These are phyloP conservation scores for Podila horticola DNA, from an alignment of 192 early-diverging fungal genomes.

Conservation along the genomic window DNA sequence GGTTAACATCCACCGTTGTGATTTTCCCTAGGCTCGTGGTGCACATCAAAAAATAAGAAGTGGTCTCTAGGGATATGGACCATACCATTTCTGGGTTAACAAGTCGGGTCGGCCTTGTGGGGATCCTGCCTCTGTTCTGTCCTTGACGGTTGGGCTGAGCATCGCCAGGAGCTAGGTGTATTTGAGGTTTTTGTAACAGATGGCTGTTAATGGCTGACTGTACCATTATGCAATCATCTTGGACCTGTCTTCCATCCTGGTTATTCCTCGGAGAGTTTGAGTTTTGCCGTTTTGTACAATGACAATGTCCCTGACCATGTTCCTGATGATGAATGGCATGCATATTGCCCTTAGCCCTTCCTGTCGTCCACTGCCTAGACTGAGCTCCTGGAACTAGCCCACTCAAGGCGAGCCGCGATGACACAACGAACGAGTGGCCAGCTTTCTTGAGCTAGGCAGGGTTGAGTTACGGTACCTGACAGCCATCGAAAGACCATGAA, in stretches of 20 bases:
- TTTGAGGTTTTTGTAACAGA: too few relatives aligned
- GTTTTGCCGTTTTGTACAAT: too few relatives aligned
- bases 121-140: conserved; percentile 44
- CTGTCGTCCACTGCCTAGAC: too few relatives aligned
- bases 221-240: too few relatives aligned
- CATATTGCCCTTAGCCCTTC: too few relatives aligned
- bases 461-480: conserved; percentile 50
- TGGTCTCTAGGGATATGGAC: background rate
- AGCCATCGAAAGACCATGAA: conserved; percentile 67
- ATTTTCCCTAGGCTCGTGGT: background rate
- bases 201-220: too few relatives aligned
- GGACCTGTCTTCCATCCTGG: too few relatives aligned
- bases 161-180: conserved; percentile 36
- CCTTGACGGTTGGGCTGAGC: conserved; percentile 29
- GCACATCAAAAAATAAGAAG: background rate
- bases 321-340: too few relatives aligned
- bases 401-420: background rate
- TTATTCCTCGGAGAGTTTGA: too few relatives aligned
- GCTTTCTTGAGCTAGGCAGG: too few relatives aligned
- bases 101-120: conserved; percentile 31
- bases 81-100: conserved; percentile 52
- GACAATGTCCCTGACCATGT: too few relatives aligned
- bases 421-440: background rate
- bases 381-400: background rate
- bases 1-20: background rate